Percentiles rank a stretch among this genome's conserved stretches.
phyloP scores from a whole-genome alignment of 192 early-diverging fungal species.

The Geranomyces michiganensis region DNA sequence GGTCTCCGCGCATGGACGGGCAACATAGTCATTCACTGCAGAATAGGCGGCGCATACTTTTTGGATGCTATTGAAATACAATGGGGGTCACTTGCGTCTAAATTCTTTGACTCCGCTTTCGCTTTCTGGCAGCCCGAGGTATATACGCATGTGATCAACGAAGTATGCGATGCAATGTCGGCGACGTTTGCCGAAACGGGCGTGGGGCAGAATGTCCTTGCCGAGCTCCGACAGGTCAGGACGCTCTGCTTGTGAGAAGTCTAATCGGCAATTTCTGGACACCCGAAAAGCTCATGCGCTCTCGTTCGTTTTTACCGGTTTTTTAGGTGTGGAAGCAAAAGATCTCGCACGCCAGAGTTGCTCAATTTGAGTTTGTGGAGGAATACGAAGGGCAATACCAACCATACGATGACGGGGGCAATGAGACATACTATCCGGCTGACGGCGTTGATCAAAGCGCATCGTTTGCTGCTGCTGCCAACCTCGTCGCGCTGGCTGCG shows the following conservation, averaged over 20 bases:
- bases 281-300: no score
- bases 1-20: neutral
- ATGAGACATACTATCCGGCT: constrained; percentile 6
- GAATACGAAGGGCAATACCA: constrained; percentile 26
- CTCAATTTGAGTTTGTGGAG: constrained; percentile 36
- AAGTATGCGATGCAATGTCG: constrained; percentile 87
- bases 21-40: neutral
- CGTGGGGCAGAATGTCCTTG: constrained; percentile 81
- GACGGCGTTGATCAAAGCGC: constrained; percentile 6
- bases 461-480: neutral
- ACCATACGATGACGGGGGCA: neutral
- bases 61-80: neutral
- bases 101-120: constrained; percentile 3
- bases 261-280: no score
- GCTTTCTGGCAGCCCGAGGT: constrained; percentile 25
- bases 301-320: no score
- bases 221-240: constrained; percentile 78
- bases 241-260: neutral
- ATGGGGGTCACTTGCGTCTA: neutral
- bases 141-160: constrained; percentile 90
- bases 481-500: neutral
- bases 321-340: constrained; percentile 62
- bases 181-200: constrained; percentile 89
- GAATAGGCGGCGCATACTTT: neutral
- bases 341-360: constrained; percentile 54